These are phyloP conservation scores for Diplosphaera chodatii DNA, from an alignment of 139 green algal genomes.

Conservation along the genomic window DNA sequence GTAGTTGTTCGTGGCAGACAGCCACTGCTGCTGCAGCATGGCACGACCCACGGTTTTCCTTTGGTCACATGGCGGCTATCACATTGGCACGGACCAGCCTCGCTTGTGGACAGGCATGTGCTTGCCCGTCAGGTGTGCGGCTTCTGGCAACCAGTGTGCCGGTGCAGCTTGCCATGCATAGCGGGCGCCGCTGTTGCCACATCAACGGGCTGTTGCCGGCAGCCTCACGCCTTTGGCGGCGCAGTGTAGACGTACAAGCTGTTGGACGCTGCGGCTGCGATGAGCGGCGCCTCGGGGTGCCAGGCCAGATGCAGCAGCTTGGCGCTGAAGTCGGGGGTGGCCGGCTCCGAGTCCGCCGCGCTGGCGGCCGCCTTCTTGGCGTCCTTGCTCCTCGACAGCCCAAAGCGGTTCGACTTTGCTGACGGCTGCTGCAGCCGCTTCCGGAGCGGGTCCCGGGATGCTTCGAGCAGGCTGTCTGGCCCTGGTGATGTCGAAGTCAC, in stretches of 20 bases:
- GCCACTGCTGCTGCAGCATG: no score
- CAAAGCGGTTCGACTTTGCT: slow-evolving; percentile 13
- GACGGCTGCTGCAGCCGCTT: slow-evolving; percentile 40
- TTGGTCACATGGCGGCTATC: no score
- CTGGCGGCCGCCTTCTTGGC: not conserved
- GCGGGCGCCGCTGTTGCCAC: no score
- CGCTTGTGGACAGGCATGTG: no score
- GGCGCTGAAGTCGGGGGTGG: slow-evolving; percentile 53
- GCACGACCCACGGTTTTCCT: no score
- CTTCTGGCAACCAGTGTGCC: no score
- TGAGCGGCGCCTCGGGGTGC: slow-evolving; percentile 87
- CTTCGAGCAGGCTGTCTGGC: slow-evolving; percentile 61
- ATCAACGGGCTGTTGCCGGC: no score
- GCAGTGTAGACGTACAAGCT: slow-evolving; percentile 18
- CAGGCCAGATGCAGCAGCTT: slow-evolving; percentile 96
- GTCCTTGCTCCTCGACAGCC: slow-evolving; percentile 8
- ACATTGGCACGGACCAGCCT: no score
- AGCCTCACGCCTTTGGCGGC: not conserved
- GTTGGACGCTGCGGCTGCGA: slow-evolving; percentile 67
- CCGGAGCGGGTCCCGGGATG: slow-evolving; percentile 66
- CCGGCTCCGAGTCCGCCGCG: slow-evolving; percentile 2
- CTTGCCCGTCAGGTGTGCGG: no score
- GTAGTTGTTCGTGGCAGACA: no score
- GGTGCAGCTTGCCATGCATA: no score
- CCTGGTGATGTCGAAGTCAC: not conserved